phyloP scores from a whole-genome alignment of 2,329 filamentous ascomycete species.

The Lasiodiplodia citricola region DNA sequence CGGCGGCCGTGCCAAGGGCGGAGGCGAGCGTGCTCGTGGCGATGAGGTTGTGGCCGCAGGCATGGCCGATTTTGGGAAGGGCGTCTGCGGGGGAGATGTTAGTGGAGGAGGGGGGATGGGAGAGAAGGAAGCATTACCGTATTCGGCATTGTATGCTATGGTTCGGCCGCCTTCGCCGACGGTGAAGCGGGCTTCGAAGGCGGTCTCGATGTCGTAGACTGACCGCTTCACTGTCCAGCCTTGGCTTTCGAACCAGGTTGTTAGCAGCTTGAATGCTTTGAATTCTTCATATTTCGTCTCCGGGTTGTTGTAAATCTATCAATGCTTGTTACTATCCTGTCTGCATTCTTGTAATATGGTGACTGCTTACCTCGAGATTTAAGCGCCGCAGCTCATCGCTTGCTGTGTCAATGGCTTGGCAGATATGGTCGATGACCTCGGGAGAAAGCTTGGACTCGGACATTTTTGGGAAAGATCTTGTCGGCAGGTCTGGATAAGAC shows the following conservation, averaged over 20 bases:
- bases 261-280: conserved; percentile 57
- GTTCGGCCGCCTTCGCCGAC: conserved; percentile 52
- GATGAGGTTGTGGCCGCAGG: conserved; percentile 55
- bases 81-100: conserved; percentile 38
- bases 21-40: conserved; percentile 46
- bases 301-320: conserved; percentile 56
- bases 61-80: conserved; percentile 50
- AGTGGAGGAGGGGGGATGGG: not conserved
- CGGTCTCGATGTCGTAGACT: conserved; percentile 59
- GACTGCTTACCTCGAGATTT: conserved; percentile 3
- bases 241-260: conserved; percentile 52
- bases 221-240: conserved; percentile 59
- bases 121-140: conserved; percentile 29
- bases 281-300: conserved; percentile 56
- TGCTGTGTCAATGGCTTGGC: conserved; percentile 9
- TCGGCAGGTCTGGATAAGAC: not conserved
- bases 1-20: conserved; percentile 43
- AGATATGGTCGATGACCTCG: not conserved
- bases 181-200: conserved; percentile 56
- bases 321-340: conserved; percentile 34
- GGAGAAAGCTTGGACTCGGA: not conserved
- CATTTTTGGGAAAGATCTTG: not conserved
- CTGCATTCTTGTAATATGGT: conserved; percentile 13
- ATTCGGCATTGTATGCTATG: conserved; percentile 52
- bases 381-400: conserved; percentile 16